A percentile compares a stretch with the other conserved stretches of the same genome.
Evolutionary conservation across 441 rosid genomes (phyloP).

Genomic region (Euphorbia celastroides): DNA sequence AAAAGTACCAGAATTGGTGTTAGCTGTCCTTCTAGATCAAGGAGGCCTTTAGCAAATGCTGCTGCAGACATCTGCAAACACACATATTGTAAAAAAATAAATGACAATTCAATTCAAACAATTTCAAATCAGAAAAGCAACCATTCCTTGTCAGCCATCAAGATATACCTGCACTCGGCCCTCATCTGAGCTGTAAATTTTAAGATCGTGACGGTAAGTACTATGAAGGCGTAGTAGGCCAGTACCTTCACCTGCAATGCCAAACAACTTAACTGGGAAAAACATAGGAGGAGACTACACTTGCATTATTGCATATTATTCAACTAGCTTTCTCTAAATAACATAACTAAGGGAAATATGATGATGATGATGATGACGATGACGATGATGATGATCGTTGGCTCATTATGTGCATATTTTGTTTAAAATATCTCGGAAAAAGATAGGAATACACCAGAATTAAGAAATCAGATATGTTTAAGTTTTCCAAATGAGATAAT

Average conservation of each 20-base stretch:
- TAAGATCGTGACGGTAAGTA: constrained; percentile 98
- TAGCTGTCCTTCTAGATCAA: constrained; percentile 98
- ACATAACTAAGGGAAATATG: too few relatives aligned
- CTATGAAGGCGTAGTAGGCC: constrained; percentile 99
- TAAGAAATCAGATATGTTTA: too few relatives aligned
- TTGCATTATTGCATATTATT: too few relatives aligned
- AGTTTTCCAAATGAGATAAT: too few relatives aligned
- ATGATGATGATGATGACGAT: too few relatives aligned
- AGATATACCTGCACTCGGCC: constrained; percentile 95
- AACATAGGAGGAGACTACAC: too few relatives aligned
- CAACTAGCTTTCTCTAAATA: background rate
- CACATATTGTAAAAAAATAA: constrained; percentile 15
- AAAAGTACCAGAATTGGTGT: constrained; percentile 96
- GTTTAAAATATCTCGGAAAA: too few relatives aligned
- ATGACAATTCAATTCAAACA: constrained; percentile 9
- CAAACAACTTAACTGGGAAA: constrained; percentile 20
- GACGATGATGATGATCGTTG: too few relatives aligned
- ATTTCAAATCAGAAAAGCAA: too few relatives aligned
- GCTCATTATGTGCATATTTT: too few relatives aligned
- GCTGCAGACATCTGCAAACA: constrained; percentile 98
- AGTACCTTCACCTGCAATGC: constrained; percentile 91
- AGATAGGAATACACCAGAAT: too few relatives aligned
- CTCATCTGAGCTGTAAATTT: constrained; percentile 99
- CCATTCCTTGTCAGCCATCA: constrained; percentile 5
- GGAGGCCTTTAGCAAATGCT: constrained; percentile 99